Evolutionary conservation across 495 filamentous ascomycete genomes (phyloP).

Genomic region (Poronia punctata): DNA sequence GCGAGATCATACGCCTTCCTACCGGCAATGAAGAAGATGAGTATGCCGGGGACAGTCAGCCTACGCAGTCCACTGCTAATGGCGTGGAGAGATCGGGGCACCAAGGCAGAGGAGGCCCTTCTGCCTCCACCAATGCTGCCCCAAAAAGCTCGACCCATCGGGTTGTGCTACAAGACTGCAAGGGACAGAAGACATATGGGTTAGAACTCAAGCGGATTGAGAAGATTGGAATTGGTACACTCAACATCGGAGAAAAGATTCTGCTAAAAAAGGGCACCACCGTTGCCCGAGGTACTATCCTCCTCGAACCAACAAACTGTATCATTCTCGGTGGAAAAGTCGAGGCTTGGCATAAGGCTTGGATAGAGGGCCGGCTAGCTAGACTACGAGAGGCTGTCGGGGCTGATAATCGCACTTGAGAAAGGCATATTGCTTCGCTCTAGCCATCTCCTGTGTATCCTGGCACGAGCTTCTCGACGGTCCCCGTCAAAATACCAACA

Average conservation of each 20-base stretch:
- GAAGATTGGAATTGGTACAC: slow-evolving; percentile 54
- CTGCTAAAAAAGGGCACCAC: slow-evolving; percentile 53
- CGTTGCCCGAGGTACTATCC: slow-evolving; percentile 68
- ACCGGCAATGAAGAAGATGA: slow-evolving; percentile 31
- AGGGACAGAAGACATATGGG: slow-evolving; percentile 60
- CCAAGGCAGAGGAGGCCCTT: slow-evolving; percentile 2
- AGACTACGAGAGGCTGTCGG: slow-evolving; percentile 56
- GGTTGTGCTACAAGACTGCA: slow-evolving; percentile 73
- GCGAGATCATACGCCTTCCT: slow-evolving; percentile 72
- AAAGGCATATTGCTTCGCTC: not conserved
- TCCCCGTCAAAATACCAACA: too few relatives aligned
- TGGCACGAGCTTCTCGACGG: not conserved
- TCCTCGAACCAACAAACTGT: slow-evolving; percentile 61
- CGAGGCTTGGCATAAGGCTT: slow-evolving; percentile 67
- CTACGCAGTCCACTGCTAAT: not conserved
- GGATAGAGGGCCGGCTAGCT: slow-evolving; percentile 66
- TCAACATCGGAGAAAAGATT: slow-evolving; percentile 76
- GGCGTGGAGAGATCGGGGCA: not conserved
- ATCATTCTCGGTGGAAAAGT: slow-evolving; percentile 80
- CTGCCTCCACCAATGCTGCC: slow-evolving; percentile 4
- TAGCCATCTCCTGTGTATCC: not conserved
- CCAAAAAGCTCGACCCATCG: slow-evolving; percentile 61
- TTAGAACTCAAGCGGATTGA: slow-evolving; percentile 65
- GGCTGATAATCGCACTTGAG: slow-evolving; percentile 13
- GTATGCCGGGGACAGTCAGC: slow-evolving; percentile 7